Conservation (phyloP, 1,284 basidiomycete species). For the Austroboletus niveus region DNA sequence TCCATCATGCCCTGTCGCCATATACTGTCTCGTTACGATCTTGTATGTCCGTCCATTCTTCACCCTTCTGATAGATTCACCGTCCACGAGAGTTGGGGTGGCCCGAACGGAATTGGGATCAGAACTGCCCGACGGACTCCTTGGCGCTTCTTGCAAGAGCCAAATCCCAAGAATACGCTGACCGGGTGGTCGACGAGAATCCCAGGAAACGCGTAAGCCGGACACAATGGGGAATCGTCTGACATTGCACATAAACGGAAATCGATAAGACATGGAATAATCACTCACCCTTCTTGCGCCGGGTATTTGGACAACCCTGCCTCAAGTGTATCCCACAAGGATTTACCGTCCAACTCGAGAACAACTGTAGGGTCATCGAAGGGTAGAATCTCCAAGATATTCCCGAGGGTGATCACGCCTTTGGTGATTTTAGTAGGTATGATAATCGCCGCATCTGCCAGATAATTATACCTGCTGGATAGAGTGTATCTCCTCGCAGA, state of each 20-base stretch:
- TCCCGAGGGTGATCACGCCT: constrained; percentile 79
- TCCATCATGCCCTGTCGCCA: constrained; percentile 81
- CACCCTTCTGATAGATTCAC: constrained; percentile 54
- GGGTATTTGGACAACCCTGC: constrained; percentile 78
- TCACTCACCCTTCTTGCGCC: constrained; percentile 80
- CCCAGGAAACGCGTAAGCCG: constrained; percentile 87
- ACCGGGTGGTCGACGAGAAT: constrained; percentile 71
- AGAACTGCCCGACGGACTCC: constrained; percentile 38
- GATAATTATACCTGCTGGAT: constrained; percentile 66
- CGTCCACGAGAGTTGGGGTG: constrained; percentile 43
- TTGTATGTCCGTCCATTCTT: constrained; percentile 64
- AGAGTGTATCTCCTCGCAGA: constrained; percentile 81
- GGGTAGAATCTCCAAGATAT: constrained; percentile 85
- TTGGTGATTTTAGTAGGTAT: constrained; percentile 2
- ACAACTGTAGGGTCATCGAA: constrained; percentile 88
- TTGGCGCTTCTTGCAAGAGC: constrained; percentile 51
- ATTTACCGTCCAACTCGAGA: constrained; percentile 76
- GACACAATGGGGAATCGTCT: constrained; percentile 89
- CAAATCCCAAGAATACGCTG: constrained; percentile 73
- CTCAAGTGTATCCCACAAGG: constrained; percentile 84
- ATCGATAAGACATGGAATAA: not conserved
- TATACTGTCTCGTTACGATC: constrained; percentile 75
- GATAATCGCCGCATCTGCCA: not conserved
- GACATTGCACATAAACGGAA: constrained; percentile 3
- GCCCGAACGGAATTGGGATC: constrained; percentile 38